Base-by-base conservation (phyloP, 441 rosid species). In the Mallotus japonicus region DNA sequence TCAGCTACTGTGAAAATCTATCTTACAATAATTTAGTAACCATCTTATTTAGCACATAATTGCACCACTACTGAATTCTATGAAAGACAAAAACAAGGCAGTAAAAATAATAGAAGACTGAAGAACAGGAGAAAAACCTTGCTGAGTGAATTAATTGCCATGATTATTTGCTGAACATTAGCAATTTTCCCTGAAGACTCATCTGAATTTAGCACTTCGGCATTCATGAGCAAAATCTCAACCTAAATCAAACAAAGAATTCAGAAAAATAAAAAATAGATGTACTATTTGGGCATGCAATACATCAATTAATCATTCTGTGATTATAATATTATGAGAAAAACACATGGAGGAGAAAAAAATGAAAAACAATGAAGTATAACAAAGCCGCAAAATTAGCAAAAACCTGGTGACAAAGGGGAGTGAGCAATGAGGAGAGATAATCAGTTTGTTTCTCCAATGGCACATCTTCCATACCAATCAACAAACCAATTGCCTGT, bases 141-240 rank as follows among this genome's bases (percentile, higher is more conserved):
- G 96, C 99, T 95, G 76, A 95, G 90, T 71, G 99, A 89, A 83
- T 88, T 95, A 42, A 95, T 90, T 61, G 98, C 97, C 85, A 91
- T 79, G 61, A 92, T 90, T 76, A 88, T 85, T 73, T 84, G 96
- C 82, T 92, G 97, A 64, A 91, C 74, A 70, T 82, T 85, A 14
- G 85, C 84, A 71, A 92, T 74, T 83, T 86, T 90, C 40, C 69
- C 77, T 24, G 85, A 77, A 76, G 84, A 85, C 49, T 91, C 95
- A 56, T 88, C 95, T 3, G 82, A 71, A 75, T 74, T 84, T 64
- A 82, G 75, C 20, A 74, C 69, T 77, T 85, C 83, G 61, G 92
- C 84, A 77, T 88, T 87, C 79, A 74, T 54, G 67, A 95, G 85
- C 75, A 86, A 80, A 62, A 74, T 80, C 80, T 87, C 89, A 74